Evolutionary conservation across 805 yeast species (phyloP).

Genomic region (Pichia sporocuriosa): DNA sequence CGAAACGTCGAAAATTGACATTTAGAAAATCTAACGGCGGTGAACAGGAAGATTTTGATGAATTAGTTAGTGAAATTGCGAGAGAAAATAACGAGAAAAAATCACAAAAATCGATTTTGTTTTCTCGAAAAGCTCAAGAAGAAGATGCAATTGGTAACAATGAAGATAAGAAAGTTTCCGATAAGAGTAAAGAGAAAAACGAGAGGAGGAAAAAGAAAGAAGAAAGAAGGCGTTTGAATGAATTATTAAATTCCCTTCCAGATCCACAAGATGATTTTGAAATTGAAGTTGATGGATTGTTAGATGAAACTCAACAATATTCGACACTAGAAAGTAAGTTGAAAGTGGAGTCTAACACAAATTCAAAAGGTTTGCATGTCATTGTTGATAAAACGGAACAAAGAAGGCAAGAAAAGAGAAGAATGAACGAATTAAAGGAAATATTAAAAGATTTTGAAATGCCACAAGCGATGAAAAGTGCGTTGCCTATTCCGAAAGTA

Average conservation of each 20-base stretch:
- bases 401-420: neutral
- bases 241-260: slow-evolving; percentile 9
- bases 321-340: too few species aligned
- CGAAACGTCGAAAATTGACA: too few species aligned
- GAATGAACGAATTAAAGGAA: neutral
- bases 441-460: neutral
- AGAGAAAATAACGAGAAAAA: slow-evolving; percentile 1
- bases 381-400: slow-evolving; percentile 10
- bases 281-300: slow-evolving; percentile 6
- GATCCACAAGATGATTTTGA: slow-evolving; percentile 17
- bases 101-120: slow-evolving; percentile 11
- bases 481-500: slow-evolving; percentile 7
- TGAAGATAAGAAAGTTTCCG: neutral
- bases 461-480: slow-evolving; percentile 3
- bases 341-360: neutral
- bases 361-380: neutral
- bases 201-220: slow-evolving; percentile 5
- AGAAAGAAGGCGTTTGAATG: slow-evolving; percentile 1
- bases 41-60: slow-evolving; percentile 8
- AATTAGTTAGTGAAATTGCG: slow-evolving; percentile 6
- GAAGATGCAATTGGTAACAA: neutral
- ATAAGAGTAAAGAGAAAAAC: neutral
- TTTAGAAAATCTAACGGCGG: too few species aligned
- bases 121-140: slow-evolving; percentile 3
- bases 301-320: neutral